Conservation (phyloP, 2,329 filamentous ascomycete species). For the Tolypocladium endophyticum region DNA sequence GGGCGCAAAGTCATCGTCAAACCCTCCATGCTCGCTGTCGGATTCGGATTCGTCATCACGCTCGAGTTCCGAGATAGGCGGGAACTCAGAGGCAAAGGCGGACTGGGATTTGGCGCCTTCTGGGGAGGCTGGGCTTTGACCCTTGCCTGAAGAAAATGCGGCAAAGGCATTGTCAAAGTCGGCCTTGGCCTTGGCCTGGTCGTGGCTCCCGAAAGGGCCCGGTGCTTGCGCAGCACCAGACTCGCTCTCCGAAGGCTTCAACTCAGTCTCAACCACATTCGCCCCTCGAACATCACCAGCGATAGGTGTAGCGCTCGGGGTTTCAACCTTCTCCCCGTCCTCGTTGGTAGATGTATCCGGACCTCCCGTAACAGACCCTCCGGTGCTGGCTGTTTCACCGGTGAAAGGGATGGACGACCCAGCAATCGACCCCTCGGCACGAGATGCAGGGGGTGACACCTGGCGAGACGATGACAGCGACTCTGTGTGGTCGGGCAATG, state of each 20-base stretch:
- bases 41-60: conserved; percentile 77
- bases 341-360: conserved; percentile 6
- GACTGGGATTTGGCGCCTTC: conserved; percentile 34
- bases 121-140: conserved; percentile 29
- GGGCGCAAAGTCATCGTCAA: conserved; percentile 86
- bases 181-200: conserved; percentile 56
- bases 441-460: conserved; percentile 57
- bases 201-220: conserved; percentile 43
- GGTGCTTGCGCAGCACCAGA: conserved; percentile 8
- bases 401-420: conserved; percentile 16
- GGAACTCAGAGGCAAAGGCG: conserved; percentile 69
- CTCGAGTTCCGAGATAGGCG: conserved; percentile 81
- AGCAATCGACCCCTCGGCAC: conserved; percentile 38
- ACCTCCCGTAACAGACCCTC: conserved; percentile 10
- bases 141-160: conserved; percentile 52
- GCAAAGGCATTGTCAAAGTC: conserved; percentile 83
- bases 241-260: conserved; percentile 8
- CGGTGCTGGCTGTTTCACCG: conserved; percentile 9
- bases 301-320: conserved; percentile 15
- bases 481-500: conserved; percentile 55
- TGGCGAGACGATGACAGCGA: conserved; percentile 70
- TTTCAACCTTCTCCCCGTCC: conserved; percentile 10
- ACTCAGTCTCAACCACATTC: conserved; percentile 5
- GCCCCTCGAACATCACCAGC: conserved; percentile 13
- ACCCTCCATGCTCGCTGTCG: conserved; percentile 68